Base-by-base conservation (phyloP, 768 basidiomycete species). In the Tephrocybe sp. region DNA sequence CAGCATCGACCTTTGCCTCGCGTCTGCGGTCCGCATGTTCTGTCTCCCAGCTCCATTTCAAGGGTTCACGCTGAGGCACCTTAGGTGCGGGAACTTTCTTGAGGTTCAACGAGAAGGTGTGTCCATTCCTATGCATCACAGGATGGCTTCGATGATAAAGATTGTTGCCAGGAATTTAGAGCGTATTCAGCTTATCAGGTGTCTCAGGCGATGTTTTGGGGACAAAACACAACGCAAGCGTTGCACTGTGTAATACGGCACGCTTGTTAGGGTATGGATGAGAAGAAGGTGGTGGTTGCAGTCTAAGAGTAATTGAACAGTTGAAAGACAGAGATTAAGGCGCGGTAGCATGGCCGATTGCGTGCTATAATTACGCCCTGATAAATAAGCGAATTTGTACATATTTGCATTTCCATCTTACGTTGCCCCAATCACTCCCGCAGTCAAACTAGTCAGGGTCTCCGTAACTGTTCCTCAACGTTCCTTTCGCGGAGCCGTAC, bases 1-100 rank as follows among this genome's bases (percentile, higher is more conserved):
- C 78, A 12, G 77, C 77, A 53, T 89, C 88, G 1, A 78, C 81
- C 57, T 76, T 78, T 2, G 78, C 75, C 64, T 91, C 89, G 28
- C 67, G 75, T 58, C 70, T 75, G 37, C 88, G 71, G 63, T 90
- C 87, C n/a, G 71, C 80, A 46, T 84, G 85, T 64, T 90, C 89
- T 27, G 76, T 59, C 16, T 80, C 76, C 86, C 86, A 86, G 65
- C 82, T 77, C 88, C 88, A 91, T 61, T 76, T 69, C 28, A 87
- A 59, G 12, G 63, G 65, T 18, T 64, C 60, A 37, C 15, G 41
- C 12, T 27, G 30, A n/a, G 52, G 40, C n/a, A 51, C 25, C 28
- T 52, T 15, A 6, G 54, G n/a, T 21, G 54, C 21, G 13, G 47
- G 1, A n/a, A 25, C 44, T 11, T 58, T 44, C 45, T 44, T 53